Percentiles rank a stretch among this genome's conserved stretches.
phyloP scores from a whole-genome alignment of 352 stramenopile genomes.

The Aphanomyces stellatus region DNA sequence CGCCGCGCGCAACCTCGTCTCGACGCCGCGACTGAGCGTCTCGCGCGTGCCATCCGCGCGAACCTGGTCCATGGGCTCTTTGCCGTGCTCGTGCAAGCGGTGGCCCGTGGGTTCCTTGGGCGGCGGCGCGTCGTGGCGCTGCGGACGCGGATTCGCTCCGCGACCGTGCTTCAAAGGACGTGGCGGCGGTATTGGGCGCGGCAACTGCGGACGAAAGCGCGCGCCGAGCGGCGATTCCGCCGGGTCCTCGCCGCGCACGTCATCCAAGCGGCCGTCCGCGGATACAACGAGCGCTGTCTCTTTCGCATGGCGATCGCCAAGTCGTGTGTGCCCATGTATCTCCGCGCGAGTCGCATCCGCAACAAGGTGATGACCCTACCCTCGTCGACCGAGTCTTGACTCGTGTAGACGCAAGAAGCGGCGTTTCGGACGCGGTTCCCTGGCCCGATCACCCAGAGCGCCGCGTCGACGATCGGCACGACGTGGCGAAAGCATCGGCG shows the following conservation, averaged over 20 bases:
- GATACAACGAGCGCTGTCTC: slow-evolving; percentile 25
- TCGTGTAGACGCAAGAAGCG: background rate
- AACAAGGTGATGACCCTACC: slow-evolving; percentile 10
- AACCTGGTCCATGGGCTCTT: background rate
- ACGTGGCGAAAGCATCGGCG: slow-evolving; percentile 35
- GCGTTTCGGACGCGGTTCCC: slow-evolving; percentile 30
- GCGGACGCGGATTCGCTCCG: background rate
- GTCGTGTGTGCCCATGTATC: slow-evolving; percentile 40
- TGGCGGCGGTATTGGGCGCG: slow-evolving; percentile 27
- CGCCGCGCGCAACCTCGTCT: background rate
- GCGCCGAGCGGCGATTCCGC: slow-evolving; percentile 24
- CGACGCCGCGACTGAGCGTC: background rate
- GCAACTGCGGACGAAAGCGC: slow-evolving; percentile 20
- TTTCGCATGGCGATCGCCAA: slow-evolving; percentile 26
- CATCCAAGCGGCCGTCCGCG: slow-evolving; percentile 40
- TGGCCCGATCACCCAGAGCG: slow-evolving; percentile 36
- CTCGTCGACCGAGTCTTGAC: background rate
- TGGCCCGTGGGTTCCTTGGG: background rate
- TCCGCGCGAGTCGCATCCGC: slow-evolving; percentile 25
- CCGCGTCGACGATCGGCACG: slow-evolving; percentile 35
- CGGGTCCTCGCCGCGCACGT: slow-evolving; percentile 34
- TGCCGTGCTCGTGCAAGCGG: background rate
- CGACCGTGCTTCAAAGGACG: slow-evolving; percentile 26
- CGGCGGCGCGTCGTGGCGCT: background rate
- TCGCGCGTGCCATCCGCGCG: background rate